Percentiles rank a stretch among this genome's conserved stretches.
Evolutionary conservation across 1,139 yeast species (phyloP).

Genomic region (Suhomyces choctaworum): DNA sequence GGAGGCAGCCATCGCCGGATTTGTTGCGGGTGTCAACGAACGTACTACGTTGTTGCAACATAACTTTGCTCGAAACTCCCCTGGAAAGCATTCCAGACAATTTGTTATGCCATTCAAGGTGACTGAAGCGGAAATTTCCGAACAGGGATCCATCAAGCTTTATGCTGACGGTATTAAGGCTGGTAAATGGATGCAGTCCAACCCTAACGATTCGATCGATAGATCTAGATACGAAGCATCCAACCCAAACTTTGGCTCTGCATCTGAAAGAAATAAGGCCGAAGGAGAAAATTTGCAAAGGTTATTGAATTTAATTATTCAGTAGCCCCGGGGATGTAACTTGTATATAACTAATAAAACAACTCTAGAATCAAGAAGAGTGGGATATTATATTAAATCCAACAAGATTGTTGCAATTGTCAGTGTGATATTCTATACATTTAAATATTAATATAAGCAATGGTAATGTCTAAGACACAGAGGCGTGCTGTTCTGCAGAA

Average conservation of each 20-base stretch:
- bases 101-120: conserved; percentile 47
- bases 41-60: conserved; percentile 41
- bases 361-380: background rate
- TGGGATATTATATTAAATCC: no score
- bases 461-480: no score
- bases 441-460: no score
- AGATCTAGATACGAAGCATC: conserved; percentile 31
- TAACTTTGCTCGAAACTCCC: conserved; percentile 42
- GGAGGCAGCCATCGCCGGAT: conserved; percentile 76
- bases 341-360: background rate
- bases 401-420: no score
- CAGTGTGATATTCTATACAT: no score
- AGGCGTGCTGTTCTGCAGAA: no score
- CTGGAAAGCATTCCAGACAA: conserved; percentile 48
- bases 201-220: conserved; percentile 20
- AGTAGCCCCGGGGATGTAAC: conserved; percentile 6
- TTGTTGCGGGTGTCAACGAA: conserved; percentile 49
- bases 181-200: conserved; percentile 43
- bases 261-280: conserved; percentile 37
- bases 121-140: conserved; percentile 40
- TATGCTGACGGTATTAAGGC: conserved; percentile 44
- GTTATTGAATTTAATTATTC: conserved; percentile 34
- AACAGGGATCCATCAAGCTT: conserved; percentile 39
- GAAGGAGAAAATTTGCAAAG: conserved; percentile 37
- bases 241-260: conserved; percentile 34